Conservation (phyloP, 78 protist species). For the Pelomyxa schiedti region DNA sequence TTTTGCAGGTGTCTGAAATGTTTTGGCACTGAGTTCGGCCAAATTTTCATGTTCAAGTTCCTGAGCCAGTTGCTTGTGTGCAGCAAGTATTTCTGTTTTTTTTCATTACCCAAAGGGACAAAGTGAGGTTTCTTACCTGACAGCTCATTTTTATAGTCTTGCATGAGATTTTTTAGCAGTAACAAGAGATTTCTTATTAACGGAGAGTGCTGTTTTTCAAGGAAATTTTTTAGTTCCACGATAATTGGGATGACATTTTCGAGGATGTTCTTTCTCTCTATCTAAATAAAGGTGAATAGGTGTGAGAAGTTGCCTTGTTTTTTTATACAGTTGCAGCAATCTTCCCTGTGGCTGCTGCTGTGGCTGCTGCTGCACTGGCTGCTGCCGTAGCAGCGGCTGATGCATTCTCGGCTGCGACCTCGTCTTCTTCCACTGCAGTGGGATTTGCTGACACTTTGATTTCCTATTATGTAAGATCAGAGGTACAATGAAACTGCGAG, state of each 20-base stretch:
- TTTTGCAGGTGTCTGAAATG: too few species aligned
- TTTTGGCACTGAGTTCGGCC: too few species aligned
- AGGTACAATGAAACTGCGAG: neutral
- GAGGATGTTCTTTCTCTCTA: slow-evolving; percentile 43
- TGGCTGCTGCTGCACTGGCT: neutral
- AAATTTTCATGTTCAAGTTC: slow-evolving; percentile 62
- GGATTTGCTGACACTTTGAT: slow-evolving; percentile 19
- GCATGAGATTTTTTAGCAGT: slow-evolving; percentile 18
- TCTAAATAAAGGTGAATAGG: neutral
- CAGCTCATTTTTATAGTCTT: slow-evolving; percentile 44
- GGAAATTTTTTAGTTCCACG: slow-evolving; percentile 35
- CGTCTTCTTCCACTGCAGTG: neutral
- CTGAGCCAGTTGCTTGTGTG: slow-evolving; percentile 41
- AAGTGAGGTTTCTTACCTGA: neutral
- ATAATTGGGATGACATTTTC: slow-evolving; percentile 53
- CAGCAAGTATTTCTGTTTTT: slow-evolving; percentile 34
- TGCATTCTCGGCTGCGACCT: neutral
- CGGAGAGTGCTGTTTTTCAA: slow-evolving; percentile 57
- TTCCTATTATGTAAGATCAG: slow-evolving; percentile 9
- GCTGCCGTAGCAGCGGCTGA: neutral
- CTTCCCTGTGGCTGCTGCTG: neutral
- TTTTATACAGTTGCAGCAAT: neutral
- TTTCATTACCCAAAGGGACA: neutral
- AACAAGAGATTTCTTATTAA: slow-evolving; percentile 27
- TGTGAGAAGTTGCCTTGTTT: neutral